Conservation (phyloP, 352 stramenopile species). For the Phytophthora nicotianae region DNA sequence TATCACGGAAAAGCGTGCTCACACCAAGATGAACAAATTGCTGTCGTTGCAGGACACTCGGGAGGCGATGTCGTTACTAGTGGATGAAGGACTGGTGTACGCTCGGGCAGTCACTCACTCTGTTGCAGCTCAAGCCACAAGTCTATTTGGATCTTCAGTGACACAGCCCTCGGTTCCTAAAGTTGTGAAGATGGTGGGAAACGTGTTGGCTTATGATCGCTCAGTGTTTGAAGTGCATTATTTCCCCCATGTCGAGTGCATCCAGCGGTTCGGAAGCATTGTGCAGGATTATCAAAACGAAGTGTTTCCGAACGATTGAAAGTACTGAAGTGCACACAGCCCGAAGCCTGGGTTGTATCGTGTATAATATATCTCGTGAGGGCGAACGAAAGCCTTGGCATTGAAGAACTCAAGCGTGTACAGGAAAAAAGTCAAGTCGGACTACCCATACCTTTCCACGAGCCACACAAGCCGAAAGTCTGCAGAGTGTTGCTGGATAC, state of each 20-base stretch:
- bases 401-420: too few species aligned
- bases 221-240: conserved; percentile 60
- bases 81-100: conserved; percentile 79
- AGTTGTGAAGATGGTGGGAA: conserved; percentile 47
- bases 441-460: too few species aligned
- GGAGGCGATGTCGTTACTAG: conserved; percentile 69
- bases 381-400: background rate
- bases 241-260: conserved; percentile 80
- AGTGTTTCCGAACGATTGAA: conserved; percentile 30
- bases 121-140: conserved; percentile 2
- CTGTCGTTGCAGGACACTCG: conserved; percentile 76
- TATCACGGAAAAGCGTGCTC: conserved; percentile 62
- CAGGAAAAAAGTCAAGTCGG: too few species aligned
- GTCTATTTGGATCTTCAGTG: conserved; percentile 39
- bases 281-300: conserved; percentile 78
- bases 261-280: conserved; percentile 81
- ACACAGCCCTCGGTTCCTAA: conserved; percentile 23
- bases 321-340: background rate
- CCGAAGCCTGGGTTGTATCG: conserved; percentile 8
- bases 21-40: conserved; percentile 60
- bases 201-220: conserved; percentile 57
- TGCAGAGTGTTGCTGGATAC: too few species aligned
- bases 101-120: conserved; percentile 37
- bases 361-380: conserved; percentile 9
- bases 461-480: too few species aligned